Percentiles rank a stretch among this genome's conserved stretches.
Conservation (phyloP, 2,329 filamentous ascomycete species). For the Cladophialophora immunda region DNA sequence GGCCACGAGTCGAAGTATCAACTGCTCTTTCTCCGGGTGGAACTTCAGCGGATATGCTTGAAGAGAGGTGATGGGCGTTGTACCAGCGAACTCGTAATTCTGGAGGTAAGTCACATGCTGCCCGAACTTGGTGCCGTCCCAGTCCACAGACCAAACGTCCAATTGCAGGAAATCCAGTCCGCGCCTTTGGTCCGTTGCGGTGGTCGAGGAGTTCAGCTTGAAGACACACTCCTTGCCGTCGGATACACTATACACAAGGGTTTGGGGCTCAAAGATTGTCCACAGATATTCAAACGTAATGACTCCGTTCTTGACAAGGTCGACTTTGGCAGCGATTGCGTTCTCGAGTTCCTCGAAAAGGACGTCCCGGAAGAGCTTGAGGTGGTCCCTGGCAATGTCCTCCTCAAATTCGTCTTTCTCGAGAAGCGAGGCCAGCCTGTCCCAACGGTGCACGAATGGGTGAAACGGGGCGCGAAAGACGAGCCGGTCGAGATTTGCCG, state of each 20-base stretch:
- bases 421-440: slow-evolving; percentile 50
- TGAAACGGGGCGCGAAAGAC: slow-evolving; percentile 69
- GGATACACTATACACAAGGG: slow-evolving; percentile 46
- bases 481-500: slow-evolving; percentile 66
- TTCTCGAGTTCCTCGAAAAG: slow-evolving; percentile 62
- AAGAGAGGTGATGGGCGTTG: slow-evolving; percentile 46
- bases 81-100: slow-evolving; percentile 51
- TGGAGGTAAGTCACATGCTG: slow-evolving; percentile 43
- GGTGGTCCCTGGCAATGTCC: slow-evolving; percentile 51
- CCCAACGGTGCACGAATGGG: slow-evolving; percentile 73
- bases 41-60: slow-evolving; percentile 46
- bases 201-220: slow-evolving; percentile 40
- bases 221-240: slow-evolving; percentile 51
- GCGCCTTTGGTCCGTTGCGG: slow-evolving; percentile 23
- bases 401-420: slow-evolving; percentile 56
- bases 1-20: slow-evolving; percentile 53
- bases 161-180: slow-evolving; percentile 28
- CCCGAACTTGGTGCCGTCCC: slow-evolving; percentile 50
- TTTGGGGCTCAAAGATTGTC: slow-evolving; percentile 47
- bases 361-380: slow-evolving; percentile 58
- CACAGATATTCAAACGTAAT: slow-evolving; percentile 60
- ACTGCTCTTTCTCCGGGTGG: slow-evolving; percentile 47
- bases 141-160: slow-evolving; percentile 44
- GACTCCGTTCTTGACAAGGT: slow-evolving; percentile 63
- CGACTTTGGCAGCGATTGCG: slow-evolving; percentile 59